Conservation (phyloP, 768 basidiomycete species). For the Mycena rebaudengoi region DNA sequence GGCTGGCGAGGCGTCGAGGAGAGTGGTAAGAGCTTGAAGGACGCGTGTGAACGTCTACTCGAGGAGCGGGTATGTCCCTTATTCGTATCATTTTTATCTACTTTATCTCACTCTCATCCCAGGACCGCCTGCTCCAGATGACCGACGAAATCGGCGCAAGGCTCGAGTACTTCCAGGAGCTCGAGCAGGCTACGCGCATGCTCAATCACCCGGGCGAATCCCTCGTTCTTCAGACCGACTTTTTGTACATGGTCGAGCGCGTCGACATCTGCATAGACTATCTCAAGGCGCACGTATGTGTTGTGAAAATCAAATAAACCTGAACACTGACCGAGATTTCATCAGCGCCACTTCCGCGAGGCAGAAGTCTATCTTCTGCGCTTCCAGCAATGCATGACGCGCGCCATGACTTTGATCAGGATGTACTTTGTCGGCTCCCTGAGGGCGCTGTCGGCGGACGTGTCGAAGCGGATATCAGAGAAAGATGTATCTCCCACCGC, state of each 20-base stretch:
- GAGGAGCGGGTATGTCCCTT: constrained; percentile 80
- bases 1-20: constrained; percentile 92
- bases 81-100: background rate
- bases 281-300: constrained; percentile 82
- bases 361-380: constrained; percentile 94
- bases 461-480: constrained; percentile 77
- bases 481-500: constrained; percentile 86
- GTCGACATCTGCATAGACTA: constrained; percentile 96
- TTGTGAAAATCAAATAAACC: background rate
- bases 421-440: constrained; percentile 94
- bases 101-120: constrained; percentile 8
- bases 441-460: constrained; percentile 79
- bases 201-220: constrained; percentile 94
- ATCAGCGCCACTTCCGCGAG: constrained; percentile 89
- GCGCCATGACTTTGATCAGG: constrained; percentile 97
- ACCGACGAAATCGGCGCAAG: constrained; percentile 85
- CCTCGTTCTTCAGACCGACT: constrained; percentile 89
- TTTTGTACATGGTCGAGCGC: constrained; percentile 95
- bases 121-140: constrained; percentile 81
- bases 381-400: constrained; percentile 98
- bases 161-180: constrained; percentile 93
- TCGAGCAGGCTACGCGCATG: constrained; percentile 93
- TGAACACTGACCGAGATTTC: background rate
- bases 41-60: constrained; percentile 88
- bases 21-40: constrained; percentile 89